Conservation (phyloP, 257 asterid species). For the Jaltomata sinuosa region DNA sequence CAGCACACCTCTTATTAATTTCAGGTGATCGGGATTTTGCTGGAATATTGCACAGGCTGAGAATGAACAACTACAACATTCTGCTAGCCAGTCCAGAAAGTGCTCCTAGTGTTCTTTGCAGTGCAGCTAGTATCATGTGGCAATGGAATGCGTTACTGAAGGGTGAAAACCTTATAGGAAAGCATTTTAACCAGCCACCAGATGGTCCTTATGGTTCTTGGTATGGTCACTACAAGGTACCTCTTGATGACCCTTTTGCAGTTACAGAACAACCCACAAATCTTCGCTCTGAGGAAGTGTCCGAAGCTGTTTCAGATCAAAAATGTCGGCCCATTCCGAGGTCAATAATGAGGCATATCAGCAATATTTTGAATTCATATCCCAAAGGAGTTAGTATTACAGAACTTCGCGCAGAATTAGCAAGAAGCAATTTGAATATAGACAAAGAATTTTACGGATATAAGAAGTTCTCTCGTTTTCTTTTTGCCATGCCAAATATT, state of each 20-base stretch:
- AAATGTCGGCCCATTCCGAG: constrained; percentile 54
- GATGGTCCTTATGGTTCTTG: constrained; percentile 86
- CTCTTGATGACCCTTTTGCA: constrained; percentile 71
- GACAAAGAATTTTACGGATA: constrained; percentile 69
- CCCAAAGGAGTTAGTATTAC: constrained; percentile 58
- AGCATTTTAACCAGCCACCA: constrained; percentile 88
- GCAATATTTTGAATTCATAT: constrained; percentile 29
- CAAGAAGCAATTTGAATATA: constrained; percentile 25
- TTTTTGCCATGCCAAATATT: constrained; percentile 60
- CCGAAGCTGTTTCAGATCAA: constrained; percentile 32
- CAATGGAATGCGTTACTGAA: constrained; percentile 70
- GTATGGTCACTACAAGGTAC: constrained; percentile 72
- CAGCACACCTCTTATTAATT: constrained; percentile 80
- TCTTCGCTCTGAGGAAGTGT: constrained; percentile 18
- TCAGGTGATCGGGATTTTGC: constrained; percentile 91
- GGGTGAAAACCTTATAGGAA: constrained; percentile 71
- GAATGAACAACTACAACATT: constrained; percentile 86
- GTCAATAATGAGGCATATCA: constrained; percentile 39
- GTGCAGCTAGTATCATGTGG: constrained; percentile 98
- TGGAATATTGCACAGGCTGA: constrained; percentile 60
- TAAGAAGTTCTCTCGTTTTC: constrained; percentile 68
- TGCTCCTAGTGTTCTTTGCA: constrained; percentile 61
- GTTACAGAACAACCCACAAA: constrained; percentile 29
- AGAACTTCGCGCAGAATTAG: constrained; percentile 52
- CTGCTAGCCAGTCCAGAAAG: constrained; percentile 61